Base-by-base conservation (phyloP, 2,329 filamentous ascomycete genomes). In the Xylaria digitata region DNA sequence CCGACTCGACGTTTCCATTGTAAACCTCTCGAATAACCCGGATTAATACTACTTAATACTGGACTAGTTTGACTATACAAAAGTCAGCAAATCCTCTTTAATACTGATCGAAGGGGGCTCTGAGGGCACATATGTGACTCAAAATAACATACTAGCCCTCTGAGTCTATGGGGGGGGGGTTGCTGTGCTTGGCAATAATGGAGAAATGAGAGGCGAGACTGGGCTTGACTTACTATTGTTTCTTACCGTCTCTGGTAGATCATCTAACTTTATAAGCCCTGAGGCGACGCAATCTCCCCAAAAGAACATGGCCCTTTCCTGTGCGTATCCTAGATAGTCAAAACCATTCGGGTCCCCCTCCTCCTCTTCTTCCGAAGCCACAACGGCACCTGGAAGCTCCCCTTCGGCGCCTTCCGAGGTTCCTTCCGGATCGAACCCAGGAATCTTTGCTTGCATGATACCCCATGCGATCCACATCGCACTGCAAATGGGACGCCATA, bases 391-490 rank as follows among this genome's bases (percentile, higher is more conserved):
- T 8, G 66, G 52, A 17, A 67, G 67, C 19, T 59, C 63, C 21
- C 48, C 61, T 26, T 34, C 75, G 26, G 55, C 71, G 21, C 74
- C 75, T 34, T 78, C 77, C 9, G 72, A 8, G 23, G 71, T 73
- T 15, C 79, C 80, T 42, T 83, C 82, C 17, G 81, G 80, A 19
- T 90, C 87, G 77, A 95, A 83, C 0, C 90, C 92, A 0, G 92
- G 89, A 1, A 97, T 85, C 77, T 96, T 94, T 54, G 96, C 95
- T 80, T 99, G 96, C 58, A 99, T 92, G 68, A 98, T 93, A 26
- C 96, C 96, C 96, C 96, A 99, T 1, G 94, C 92, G 26, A 96
- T 88, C 96, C 96, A 99, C 80, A 92, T 89, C 1, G 93, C 93
- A 42, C 91, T 94, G 80, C 96, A 97, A 45, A 93, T 92, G 0